phyloP scores from a whole-genome alignment of 768 basidiomycete species.

The Xerocomellus chrysenteron region DNA sequence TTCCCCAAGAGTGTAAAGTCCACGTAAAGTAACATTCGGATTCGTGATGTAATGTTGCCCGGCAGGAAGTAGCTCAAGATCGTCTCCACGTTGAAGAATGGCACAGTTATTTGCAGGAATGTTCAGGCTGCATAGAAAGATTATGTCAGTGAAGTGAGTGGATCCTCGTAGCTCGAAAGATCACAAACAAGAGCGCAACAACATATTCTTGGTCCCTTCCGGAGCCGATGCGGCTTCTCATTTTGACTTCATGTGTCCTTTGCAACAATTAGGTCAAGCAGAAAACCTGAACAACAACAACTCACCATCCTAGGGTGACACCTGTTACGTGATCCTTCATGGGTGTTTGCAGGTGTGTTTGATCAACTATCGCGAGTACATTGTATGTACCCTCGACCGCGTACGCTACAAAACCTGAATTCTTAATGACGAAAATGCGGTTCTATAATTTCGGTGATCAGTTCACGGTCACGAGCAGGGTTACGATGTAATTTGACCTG shows the following conservation, averaged over 20 bases:
- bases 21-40: slow-evolving; percentile 78
- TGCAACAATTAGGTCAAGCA: neutral
- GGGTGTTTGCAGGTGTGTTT: slow-evolving; percentile 66
- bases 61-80: slow-evolving; percentile 73
- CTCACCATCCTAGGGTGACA: slow-evolving; percentile 56
- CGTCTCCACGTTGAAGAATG: slow-evolving; percentile 78
- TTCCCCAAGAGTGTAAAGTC: slow-evolving; percentile 77
- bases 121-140: slow-evolving; percentile 53
- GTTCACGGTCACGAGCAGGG: neutral
- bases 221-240: slow-evolving; percentile 56
- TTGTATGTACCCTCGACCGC: slow-evolving; percentile 75
- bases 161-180: neutral
- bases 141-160: neutral
- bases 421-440: slow-evolving; percentile 77
- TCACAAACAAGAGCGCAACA: slow-evolving; percentile 69
- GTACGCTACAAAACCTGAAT: slow-evolving; percentile 75
- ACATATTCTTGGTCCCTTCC: slow-evolving; percentile 60
- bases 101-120: slow-evolving; percentile 88
- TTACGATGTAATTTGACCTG: slow-evolving; percentile 33
- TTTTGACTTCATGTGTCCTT: slow-evolving; percentile 73
- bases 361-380: slow-evolving; percentile 80
- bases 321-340: slow-evolving; percentile 65
- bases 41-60: slow-evolving; percentile 86
- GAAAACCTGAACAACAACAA: neutral
- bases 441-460: slow-evolving; percentile 39